Evolutionary conservation across 257 asterid genomes (phyloP).

Genomic region (Nicotiana benthamiana): DNA sequence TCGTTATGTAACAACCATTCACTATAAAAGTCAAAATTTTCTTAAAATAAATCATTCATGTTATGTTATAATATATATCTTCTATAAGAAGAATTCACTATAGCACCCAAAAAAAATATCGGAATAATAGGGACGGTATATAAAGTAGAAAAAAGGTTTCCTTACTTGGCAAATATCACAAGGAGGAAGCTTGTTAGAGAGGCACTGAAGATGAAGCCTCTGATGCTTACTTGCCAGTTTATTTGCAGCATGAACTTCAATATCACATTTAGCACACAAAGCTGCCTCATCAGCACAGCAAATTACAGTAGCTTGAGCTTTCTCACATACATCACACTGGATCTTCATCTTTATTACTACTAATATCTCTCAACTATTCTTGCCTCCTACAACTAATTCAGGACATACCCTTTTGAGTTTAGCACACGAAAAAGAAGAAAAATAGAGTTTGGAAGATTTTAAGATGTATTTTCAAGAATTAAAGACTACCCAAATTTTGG

Average conservation of each 20-base stretch:
- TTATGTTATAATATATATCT: too few relatives aligned
- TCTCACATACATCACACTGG: constrained; percentile 98
- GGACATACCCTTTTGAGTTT: neutral
- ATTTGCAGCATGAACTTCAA: constrained; percentile 89
- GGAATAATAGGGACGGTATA: too few relatives aligned
- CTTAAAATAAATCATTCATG: too few relatives aligned
- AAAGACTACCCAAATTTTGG: neutral
- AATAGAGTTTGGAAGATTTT: neutral
- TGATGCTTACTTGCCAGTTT: constrained; percentile 96
- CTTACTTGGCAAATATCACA: constrained; percentile 95
- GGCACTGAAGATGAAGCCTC: constrained; percentile 76
- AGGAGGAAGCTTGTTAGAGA: constrained; percentile 77
- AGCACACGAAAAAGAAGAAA: neutral
- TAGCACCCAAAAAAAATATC: too few relatives aligned
- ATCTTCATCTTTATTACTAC: constrained; percentile 57
- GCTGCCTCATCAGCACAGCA: constrained; percentile 99
- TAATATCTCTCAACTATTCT: neutral
- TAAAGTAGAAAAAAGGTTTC: neutral
- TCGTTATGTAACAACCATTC: too few relatives aligned
- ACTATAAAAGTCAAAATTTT: too few relatives aligned
- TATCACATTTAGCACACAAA: constrained; percentile 71
- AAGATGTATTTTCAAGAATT: neutral
- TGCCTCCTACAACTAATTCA: too few relatives aligned
- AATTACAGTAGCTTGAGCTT: constrained; percentile 84
- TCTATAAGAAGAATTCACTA: too few relatives aligned